Evolutionary conservation across 352 stramenopile species (phyloP), one percentile per base, ranked within the genome.

Genomic region (Elongisporangium anandrum): DNA sequence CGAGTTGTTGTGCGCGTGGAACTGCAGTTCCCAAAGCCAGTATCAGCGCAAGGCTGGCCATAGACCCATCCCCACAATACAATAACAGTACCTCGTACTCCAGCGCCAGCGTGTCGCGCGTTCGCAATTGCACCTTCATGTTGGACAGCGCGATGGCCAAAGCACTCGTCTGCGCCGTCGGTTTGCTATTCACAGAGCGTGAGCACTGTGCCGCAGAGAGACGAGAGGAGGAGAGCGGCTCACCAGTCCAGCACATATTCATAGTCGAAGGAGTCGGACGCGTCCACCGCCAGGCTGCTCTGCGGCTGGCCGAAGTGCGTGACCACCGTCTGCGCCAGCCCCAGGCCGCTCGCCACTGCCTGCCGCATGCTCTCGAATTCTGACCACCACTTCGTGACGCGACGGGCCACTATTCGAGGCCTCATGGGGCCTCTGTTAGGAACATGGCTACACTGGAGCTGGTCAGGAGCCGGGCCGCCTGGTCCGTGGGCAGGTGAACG

Each of bases 171-270:
- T 87, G 72, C 16, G 81, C 83, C 8, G 70, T 90, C 2, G 81
- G 77, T 55, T 95, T 79, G 59, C 79, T 89, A n/a, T 52, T 41
- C 52, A 61, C 45, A 50, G 17, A 52, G 4, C 50, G 13, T 49
- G 17, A 60, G 21, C n/a, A n/a, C n/a, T n/a, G n/a, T n/a, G n/a
- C n/a, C n/a, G n/a, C n/a, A n/a, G n/a, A n/a, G n/a, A n/a, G n/a
- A n/a, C n/a, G n/a, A n/a, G n/a, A n/a, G n/a, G n/a, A n/a, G n/a
- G 7, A 15, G 13, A 16, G 39, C 13, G 1, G 65, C 64, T 47
- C 53, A 88, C 80, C 75, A 88, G 62, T 94, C 82, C 21, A 95
- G 57, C 22, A 95, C 69, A 66, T 94, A 95, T 68, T 92, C 81
- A 58, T 92, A 95, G 66, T 95, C 84, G n/a, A 89, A 91, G 38